Base-by-base conservation (phyloP, 805 yeast genomes). In the Hanseniaspora guilliermondii region DNA sequence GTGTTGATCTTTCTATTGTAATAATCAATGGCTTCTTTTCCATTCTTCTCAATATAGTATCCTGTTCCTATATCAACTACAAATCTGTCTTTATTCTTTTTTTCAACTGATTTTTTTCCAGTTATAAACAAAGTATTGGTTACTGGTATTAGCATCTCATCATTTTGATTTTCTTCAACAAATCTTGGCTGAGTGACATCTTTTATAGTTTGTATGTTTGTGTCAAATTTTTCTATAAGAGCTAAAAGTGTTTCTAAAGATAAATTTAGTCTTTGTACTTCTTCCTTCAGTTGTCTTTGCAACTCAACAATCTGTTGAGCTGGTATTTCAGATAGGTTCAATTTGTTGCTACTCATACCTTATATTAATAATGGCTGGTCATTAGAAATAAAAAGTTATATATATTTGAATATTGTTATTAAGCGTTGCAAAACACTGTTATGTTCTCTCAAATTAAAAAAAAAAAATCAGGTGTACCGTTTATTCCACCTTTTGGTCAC, bases 1-100 rank as follows among this genome's bases (percentile, higher is more conserved):
- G 91, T 89, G 25, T 70, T 70, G 56, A 88, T 78, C 67, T 93
- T 87, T 55, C 72, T 75, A 56, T 82, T 77, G 66, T 87, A 91
- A 62, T 87, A 91, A 53, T 66, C 68, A 58, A 78, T 72, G 1
- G 96, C 83, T 47, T 85, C 87, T 7, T 71, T 70, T 0, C 79
- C 77, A 48, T 68, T 68, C 68, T 93, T 93, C 64, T 87, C 96
- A 17, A 88, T 89, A 65, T 77, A 93, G 65, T 93, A 93, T 2
- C 97, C 97, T 0, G 98, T 93, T 36, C 98, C 98, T 25, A 93
- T 82, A 65, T 93, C 98, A 9, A 93, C 96, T 65, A 93, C 73
- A 62, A 83, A 93, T 56, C 76, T 80, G 57, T 82, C 76, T 50
- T 76, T 76, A 56, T 83, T 79, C 44, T 74, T 73, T 50, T 86